These are phyloP conservation scores for Hirsutella rhossiliensis DNA, from an alignment of 2,329 filamentous ascomycete species.

Conservation along the genomic window DNA sequence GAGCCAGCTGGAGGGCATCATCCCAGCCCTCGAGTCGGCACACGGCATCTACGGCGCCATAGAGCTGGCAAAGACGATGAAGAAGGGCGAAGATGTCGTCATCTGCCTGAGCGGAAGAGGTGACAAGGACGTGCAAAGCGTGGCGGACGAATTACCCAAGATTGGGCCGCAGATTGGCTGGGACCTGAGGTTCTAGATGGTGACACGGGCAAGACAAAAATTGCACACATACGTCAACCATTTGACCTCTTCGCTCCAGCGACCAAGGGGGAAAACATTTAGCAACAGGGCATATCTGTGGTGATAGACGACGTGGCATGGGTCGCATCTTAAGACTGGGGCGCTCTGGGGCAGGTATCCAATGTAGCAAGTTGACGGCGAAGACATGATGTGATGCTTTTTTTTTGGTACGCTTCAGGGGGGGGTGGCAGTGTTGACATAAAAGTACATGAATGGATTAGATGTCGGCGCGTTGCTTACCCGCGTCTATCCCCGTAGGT, in stretches of 20 bases:
- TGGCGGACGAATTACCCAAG: constrained; percentile 84
- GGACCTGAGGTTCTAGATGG: constrained; percentile 48
- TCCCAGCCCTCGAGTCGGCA: constrained; percentile 85
- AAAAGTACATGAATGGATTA: not conserved
- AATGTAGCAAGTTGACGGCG: not conserved
- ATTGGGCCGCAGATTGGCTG: constrained; percentile 80
- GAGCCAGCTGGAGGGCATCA: constrained; percentile 86
- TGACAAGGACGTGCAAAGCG: constrained; percentile 97
- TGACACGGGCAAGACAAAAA: not conserved
- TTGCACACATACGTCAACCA: too few relatives aligned
- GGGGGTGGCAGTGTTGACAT: not conserved
- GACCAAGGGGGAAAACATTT: too few relatives aligned
- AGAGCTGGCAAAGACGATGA: constrained; percentile 86
- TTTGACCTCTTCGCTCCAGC: too few relatives aligned
- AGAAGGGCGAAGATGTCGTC: constrained; percentile 77
- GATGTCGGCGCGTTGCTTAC: not conserved
- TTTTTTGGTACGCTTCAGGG: too few relatives aligned
- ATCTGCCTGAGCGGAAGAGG: constrained; percentile 88
- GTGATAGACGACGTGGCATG: not conserved
- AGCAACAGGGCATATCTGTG: too few relatives aligned
- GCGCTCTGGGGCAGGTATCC: not conserved
- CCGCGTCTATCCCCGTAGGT: not conserved
- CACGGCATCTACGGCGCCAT: constrained; percentile 87
- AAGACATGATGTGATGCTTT: too few relatives aligned
- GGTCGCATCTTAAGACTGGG: not conserved